Percentiles rank a stretch among this genome's conserved stretches.
phyloP scores from a whole-genome alignment of 345 rosid genomes.

The Eutrema heterophyllum region DNA sequence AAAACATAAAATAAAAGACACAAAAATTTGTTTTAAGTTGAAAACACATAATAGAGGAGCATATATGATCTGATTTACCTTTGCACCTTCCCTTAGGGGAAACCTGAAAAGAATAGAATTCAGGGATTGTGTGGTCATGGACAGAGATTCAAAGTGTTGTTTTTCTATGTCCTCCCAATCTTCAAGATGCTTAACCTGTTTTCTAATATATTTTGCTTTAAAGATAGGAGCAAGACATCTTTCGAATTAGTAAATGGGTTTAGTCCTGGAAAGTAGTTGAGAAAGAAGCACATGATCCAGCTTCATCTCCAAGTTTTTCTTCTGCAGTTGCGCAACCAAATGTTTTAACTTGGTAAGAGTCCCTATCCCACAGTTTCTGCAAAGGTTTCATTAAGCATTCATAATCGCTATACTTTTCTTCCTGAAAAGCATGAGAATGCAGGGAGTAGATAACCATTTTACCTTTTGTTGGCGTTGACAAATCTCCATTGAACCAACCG shows the following conservation, averaged over 20 bases:
- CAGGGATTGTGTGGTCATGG: constrained; percentile 47
- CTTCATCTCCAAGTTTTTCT: constrained; percentile 57
- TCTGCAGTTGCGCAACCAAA: constrained; percentile 52
- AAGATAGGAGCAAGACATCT: background rate
- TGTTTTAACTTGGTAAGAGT: constrained; percentile 40
- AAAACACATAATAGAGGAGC: background rate
- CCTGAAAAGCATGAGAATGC: too few species aligned
- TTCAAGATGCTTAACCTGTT: constrained; percentile 55
- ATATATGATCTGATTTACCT: constrained; percentile 34
- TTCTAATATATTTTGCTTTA: background rate
- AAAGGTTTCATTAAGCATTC: constrained; percentile 11
- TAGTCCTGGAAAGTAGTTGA: constrained; percentile 35
- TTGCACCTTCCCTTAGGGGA: constrained; percentile 60
- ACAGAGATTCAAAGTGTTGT: constrained; percentile 45
- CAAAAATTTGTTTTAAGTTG: background rate
- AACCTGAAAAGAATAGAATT: constrained; percentile 57
- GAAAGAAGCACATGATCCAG: constrained; percentile 46
- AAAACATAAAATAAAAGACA: background rate
- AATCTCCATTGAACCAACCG: too few species aligned
- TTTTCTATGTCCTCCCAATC: constrained; percentile 69
- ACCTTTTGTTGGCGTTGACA: too few species aligned
- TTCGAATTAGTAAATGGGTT: background rate
- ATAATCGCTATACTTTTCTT: background rate
- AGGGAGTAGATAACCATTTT: too few species aligned
- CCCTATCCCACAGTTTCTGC: constrained; percentile 49